These are phyloP conservation scores for Luffa acutangula DNA, from an alignment of 306 rosid genomes.

Conservation along the genomic window DNA sequence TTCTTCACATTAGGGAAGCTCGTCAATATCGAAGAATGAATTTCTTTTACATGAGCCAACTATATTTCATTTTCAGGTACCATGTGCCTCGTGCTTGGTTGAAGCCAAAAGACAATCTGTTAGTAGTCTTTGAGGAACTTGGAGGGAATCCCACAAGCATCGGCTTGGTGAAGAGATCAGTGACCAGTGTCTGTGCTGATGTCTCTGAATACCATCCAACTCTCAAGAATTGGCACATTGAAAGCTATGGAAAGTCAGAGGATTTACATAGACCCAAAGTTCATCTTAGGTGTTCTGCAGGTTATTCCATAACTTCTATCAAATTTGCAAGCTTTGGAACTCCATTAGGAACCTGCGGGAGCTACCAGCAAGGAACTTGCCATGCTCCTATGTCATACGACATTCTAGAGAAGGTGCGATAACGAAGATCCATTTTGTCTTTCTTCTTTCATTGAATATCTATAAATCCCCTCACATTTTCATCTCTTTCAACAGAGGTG, in stretches of 20 bases:
- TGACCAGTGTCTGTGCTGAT: conserved; percentile 73
- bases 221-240: conserved; percentile 88
- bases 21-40: background rate
- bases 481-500: conserved; percentile 53
- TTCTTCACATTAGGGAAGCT: background rate
- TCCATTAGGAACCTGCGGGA: conserved; percentile 90
- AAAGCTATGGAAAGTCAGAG: conserved; percentile 67
- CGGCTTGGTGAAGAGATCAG: conserved; percentile 72
- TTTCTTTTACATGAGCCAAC: conserved; percentile 5
- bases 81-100: conserved; percentile 95
- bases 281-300: conserved; percentile 70
- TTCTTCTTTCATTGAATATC: background rate
- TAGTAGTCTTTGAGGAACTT: conserved; percentile 91
- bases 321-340: conserved; percentile 99
- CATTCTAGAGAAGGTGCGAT: conserved; percentile 63
- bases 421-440: background rate
- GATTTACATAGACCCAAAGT: conserved; percentile 79
- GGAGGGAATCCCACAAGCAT: conserved; percentile 87
- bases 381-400: conserved; percentile 64
- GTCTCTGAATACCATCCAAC: conserved; percentile 87
- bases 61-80: conserved; percentile 55
- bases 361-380: conserved; percentile 77
- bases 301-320: conserved; percentile 72
- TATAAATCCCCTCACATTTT: conserved; percentile 7
- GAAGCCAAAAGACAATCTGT: conserved; percentile 66